A percentile compares a stretch with the other conserved stretches of the same genome.
These are phyloP conservation scores for Gloeostereum incarnatum DNA, from an alignment of 768 basidiomycete genomes.

Conservation along the genomic window DNA sequence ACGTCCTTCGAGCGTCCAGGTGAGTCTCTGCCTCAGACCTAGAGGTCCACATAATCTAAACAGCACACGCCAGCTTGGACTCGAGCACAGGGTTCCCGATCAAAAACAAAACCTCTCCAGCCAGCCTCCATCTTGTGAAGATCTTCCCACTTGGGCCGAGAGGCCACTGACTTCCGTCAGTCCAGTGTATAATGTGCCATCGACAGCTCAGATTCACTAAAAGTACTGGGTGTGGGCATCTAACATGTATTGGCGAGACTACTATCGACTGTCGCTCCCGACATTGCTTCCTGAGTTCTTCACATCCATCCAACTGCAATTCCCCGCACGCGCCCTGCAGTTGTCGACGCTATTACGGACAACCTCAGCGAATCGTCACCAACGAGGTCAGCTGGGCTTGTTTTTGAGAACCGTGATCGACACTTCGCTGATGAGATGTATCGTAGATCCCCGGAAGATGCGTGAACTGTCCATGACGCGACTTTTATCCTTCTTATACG, in stretches of 20 bases:
- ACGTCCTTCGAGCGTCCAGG: too few relatives aligned
- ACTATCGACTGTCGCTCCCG: conserved; percentile 43
- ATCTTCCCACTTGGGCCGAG: too few relatives aligned
- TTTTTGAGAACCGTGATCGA: neutral
- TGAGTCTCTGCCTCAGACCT: too few relatives aligned
- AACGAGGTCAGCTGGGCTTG: conserved; percentile 26
- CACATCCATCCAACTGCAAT: conserved; percentile 40
- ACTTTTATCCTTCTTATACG: neutral
- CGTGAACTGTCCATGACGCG: conserved; percentile 18
- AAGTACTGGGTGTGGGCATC: conserved; percentile 46
- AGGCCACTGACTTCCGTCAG: neutral
- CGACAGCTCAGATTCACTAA: conserved; percentile 45
- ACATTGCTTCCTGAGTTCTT: conserved; percentile 35
- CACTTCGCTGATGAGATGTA: conserved; percentile 10
- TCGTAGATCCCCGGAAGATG: conserved; percentile 28
- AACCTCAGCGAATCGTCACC: conserved; percentile 43
- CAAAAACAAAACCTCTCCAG: too few relatives aligned
- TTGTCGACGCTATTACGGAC: conserved; percentile 53
- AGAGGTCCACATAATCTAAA: too few relatives aligned
- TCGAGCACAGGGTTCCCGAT: too few relatives aligned
- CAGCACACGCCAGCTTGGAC: too few relatives aligned
- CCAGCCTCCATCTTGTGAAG: too few relatives aligned
- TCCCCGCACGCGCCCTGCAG: conserved; percentile 21
- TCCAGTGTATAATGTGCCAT: conserved; percentile 60
- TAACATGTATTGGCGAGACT: conserved; percentile 30